Evolutionary conservation across 768 basidiomycete species (phyloP), one percentile per base, ranked within the genome.

Genomic region (Psilocybe azurescens): DNA sequence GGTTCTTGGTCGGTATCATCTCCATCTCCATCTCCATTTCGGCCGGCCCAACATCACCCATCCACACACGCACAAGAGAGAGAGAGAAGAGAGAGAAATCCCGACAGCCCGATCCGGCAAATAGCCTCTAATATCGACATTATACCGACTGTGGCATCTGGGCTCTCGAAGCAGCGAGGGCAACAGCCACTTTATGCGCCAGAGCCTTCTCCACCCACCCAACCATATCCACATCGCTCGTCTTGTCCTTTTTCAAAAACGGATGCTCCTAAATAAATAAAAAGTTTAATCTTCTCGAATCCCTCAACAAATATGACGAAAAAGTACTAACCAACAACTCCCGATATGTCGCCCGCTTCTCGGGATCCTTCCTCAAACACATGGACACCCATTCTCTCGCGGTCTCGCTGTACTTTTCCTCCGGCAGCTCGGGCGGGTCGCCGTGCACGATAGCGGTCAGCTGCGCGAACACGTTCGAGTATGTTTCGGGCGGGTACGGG

Each of bases 401-500:
- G 11, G 81, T 80, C 20, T 85, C 81, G 41, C 83, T 83, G 74
- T 89, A 94, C 1, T 78, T 79, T 1, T 86, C 83, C 18, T 85
- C 86, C 0, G 96, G 96, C 33, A 99, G 78, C 38, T 87, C 87
- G 3, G 97, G 97, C 9, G 95, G 91, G 59, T 95, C 93, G 0
- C 95, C 97, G 65, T 97, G 89, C 2, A 99, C 95, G 64, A 99
- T 99, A 3, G 97, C 96, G n/a, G 90, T 93, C 44, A 86, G 67
- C 70, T 99, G 97, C 2, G 96, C 97, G 76, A 99, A 97, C 14
- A 98, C 95, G 73, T 98, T 98, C 61, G 89, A 86, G 74, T 97
- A 99, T 6, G 95, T 97, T 78, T 99, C 96, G 29, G 96, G 96
- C 32, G 97, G 97, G 71, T 97, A 99, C 1, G 97, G 97, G 75